Evolutionary conservation across 805 yeast species (phyloP).

Genomic region (Metschnikowia cubensis): DNA sequence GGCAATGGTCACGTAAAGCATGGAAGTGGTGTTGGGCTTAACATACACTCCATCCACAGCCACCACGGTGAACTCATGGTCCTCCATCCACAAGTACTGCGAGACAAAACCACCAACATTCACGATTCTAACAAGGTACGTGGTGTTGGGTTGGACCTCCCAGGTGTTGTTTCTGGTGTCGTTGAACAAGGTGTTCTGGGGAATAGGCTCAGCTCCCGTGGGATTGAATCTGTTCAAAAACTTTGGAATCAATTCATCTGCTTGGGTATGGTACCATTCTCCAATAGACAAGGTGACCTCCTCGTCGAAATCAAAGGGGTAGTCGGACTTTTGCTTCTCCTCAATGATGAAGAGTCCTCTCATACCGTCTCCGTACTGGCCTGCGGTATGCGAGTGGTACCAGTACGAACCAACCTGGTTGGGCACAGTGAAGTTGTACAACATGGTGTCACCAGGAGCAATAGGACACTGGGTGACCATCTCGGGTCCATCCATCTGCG

Average conservation of each 20-base stretch:
- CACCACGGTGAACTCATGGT: constrained; percentile 78
- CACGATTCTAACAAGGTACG: constrained; percentile 75
- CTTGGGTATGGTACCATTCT: constrained; percentile 83
- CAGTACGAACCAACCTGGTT: constrained; percentile 88
- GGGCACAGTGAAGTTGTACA: constrained; percentile 85
- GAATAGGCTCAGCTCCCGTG: constrained; percentile 98
- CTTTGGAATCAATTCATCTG: constrained; percentile 44
- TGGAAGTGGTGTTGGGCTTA: constrained; percentile 64
- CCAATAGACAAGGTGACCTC: constrained; percentile 64
- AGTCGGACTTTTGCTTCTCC: constrained; percentile 44
- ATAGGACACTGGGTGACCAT: constrained; percentile 88
- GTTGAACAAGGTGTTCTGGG: constrained; percentile 74
- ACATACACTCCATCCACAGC: constrained; percentile 92
- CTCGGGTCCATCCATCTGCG: constrained; percentile 88
- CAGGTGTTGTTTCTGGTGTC: constrained; percentile 76
- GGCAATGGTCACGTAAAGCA: constrained; percentile 80
- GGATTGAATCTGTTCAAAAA: constrained; percentile 81
- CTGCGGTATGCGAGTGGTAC: constrained; percentile 93
- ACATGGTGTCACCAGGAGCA: constrained; percentile 66
- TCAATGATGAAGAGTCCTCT: constrained; percentile 75
- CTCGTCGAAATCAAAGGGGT: constrained; percentile 76
- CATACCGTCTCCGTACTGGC: constrained; percentile 94
- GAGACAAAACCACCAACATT: constrained; percentile 92
- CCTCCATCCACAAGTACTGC: constrained; percentile 85
- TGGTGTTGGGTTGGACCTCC: constrained; percentile 77